Evolutionary conservation across 805 yeast genomes (phyloP).

Genomic region (Metschnikowia kofuensis): DNA sequence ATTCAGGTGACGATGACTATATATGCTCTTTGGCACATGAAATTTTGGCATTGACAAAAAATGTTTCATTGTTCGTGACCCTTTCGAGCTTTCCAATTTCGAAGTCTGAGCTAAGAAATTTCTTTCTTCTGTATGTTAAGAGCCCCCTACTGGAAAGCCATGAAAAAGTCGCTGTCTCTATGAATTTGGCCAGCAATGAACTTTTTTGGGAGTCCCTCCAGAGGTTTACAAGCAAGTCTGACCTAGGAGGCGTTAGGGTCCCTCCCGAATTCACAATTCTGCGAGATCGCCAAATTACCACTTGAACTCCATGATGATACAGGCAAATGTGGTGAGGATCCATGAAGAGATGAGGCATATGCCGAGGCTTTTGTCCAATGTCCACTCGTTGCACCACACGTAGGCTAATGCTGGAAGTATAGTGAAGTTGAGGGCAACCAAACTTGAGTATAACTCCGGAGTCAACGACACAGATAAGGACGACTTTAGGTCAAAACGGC

Average conservation of each 20-base stretch:
- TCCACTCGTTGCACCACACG: slow-evolving; percentile 35
- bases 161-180: background rate
- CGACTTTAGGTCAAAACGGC: slow-evolving; percentile 1
- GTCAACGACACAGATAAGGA: slow-evolving; percentile 22
- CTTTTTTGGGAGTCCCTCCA: slow-evolving; percentile 3
- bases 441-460: slow-evolving; percentile 23
- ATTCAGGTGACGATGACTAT: slow-evolving; percentile 21
- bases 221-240: background rate
- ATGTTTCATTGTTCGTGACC: background rate
- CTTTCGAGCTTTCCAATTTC: slow-evolving; percentile 2
- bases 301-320: slow-evolving; percentile 5
- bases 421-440: slow-evolving; percentile 25
- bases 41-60: slow-evolving; percentile 2
- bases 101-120: background rate
- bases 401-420: slow-evolving; percentile 23
- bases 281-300: background rate
- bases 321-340: slow-evolving; percentile 5
- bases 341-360: slow-evolving; percentile 6
- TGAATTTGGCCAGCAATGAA: background rate
- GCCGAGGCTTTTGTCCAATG: slow-evolving; percentile 30
- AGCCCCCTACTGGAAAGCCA: background rate
- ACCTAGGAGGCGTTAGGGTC: slow-evolving; percentile 1
- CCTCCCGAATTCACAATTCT: background rate
- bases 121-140: slow-evolving; percentile 1
- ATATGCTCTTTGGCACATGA: slow-evolving; percentile 7